Conservation (phyloP, 176 grass and related monocot species). For the Hordeum vulgare region DNA sequence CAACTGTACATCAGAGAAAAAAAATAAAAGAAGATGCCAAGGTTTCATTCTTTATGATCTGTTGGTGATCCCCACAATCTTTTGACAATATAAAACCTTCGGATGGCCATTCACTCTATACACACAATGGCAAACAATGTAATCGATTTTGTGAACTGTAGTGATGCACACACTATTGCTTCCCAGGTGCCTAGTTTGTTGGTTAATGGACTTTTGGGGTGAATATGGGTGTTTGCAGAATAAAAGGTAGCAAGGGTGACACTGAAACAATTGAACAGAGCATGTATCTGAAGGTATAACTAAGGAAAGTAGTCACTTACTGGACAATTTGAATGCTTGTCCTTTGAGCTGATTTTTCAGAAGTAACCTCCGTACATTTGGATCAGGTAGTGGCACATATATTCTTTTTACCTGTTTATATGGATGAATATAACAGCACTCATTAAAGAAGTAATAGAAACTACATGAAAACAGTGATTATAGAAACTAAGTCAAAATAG, state of each 20-base stretch:
- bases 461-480: background rate
- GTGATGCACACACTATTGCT: background rate
- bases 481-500: background rate
- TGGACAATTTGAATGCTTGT: constrained; percentile 72
- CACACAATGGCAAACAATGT: background rate
- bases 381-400: constrained; percentile 86
- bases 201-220: background rate
- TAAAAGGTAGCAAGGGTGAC: too few species aligned
- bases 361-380: constrained; percentile 64
- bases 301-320: constrained; percentile 35
- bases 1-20: background rate
- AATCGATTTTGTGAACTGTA: background rate
- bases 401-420: constrained; percentile 86
- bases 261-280: background rate
- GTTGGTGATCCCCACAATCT: background rate
- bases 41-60: background rate
- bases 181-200: background rate
- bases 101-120: background rate
- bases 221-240: background rate
- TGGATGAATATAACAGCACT: background rate
- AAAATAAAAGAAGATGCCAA: background rate
- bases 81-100: background rate
- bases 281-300: background rate
- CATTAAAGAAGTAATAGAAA: background rate
- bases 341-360: constrained; percentile 90